Evolutionary conservation across 495 filamentous ascomycete species (phyloP).

Genomic region (Podospora appendiculata): DNA sequence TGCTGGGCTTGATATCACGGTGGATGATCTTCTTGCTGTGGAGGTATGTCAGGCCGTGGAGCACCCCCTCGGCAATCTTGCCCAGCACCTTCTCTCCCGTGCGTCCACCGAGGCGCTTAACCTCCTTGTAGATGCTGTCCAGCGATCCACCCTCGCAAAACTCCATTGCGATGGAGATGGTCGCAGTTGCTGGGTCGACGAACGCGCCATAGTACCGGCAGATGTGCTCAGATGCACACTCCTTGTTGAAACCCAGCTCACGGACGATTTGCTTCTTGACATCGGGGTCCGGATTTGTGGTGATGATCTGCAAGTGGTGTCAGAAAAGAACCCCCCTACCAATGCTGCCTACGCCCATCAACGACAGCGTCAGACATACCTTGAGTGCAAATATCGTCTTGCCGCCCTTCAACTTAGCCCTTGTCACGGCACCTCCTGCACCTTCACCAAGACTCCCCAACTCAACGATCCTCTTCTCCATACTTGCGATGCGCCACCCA

Average conservation of each 20-base stretch:
- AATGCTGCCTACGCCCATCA: too few species aligned
- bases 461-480: slow-evolving; percentile 79
- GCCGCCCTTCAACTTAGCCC: slow-evolving; percentile 77
- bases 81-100: slow-evolving; percentile 98
- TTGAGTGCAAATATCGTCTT: slow-evolving; percentile 96
- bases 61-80: slow-evolving; percentile 91
- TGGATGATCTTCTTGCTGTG: slow-evolving; percentile 96
- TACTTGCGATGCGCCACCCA: slow-evolving; percentile 87
- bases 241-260: slow-evolving; percentile 94
- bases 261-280: slow-evolving; percentile 96
- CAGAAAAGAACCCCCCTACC: too few species aligned
- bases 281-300: slow-evolving; percentile 93
- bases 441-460: slow-evolving; percentile 89
- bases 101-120: slow-evolving; percentile 87
- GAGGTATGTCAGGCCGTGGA: slow-evolving; percentile 93
- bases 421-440: slow-evolving; percentile 90
- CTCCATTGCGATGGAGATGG: slow-evolving; percentile 98
- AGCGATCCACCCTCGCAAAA: slow-evolving; percentile 96
- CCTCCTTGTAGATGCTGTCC: slow-evolving; percentile 93
- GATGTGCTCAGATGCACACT: slow-evolving; percentile 87
- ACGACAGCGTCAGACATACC: slow-evolving; percentile 38
- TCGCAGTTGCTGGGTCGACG: slow-evolving; percentile 83
- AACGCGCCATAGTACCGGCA: slow-evolving; percentile 97
- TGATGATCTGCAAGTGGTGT: slow-evolving; percentile 65
- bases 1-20: slow-evolving; percentile 97